Conservation (phyloP, 2,329 filamentous ascomycete species). For the Nannizziopsis arthrosporioides region DNA sequence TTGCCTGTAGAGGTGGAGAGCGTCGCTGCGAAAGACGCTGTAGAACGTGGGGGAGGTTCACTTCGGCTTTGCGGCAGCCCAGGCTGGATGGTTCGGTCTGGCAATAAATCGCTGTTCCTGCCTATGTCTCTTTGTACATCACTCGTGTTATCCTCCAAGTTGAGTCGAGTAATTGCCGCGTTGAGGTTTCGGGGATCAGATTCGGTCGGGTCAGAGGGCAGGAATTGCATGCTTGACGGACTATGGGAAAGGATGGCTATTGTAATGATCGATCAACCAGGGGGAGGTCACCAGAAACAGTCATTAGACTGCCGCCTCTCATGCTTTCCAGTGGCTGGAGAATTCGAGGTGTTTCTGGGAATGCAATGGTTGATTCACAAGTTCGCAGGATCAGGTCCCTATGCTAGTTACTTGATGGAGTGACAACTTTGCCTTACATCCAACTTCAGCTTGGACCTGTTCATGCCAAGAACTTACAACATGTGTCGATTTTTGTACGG, state of each 20-base stretch:
- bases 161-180: background rate
- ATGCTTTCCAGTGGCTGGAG: slow-evolving; percentile 5
- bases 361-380: background rate
- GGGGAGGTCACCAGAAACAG: slow-evolving; percentile 15
- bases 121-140: background rate
- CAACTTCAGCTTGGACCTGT: too few species aligned
- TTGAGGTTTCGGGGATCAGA: background rate
- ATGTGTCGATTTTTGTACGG: slow-evolving; percentile 12
- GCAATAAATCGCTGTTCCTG: background rate
- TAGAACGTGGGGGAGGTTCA: background rate
- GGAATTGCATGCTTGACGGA: slow-evolving; percentile 20
- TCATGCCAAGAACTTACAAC: background rate
- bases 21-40: too few species aligned
- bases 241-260: slow-evolving; percentile 34
- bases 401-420: background rate
- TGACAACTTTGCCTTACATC: background rate
- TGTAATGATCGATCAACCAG: slow-evolving; percentile 33
- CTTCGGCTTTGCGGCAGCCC: background rate
- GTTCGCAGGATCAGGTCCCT: background rate
- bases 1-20: too few species aligned
- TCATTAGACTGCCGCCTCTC: slow-evolving; percentile 5
- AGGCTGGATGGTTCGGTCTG: background rate
- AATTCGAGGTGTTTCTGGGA: background rate
- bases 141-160: background rate
- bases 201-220: slow-evolving; percentile 1